phyloP scores from a whole-genome alignment of 345 rosid species.

The Jatropha curcas region DNA sequence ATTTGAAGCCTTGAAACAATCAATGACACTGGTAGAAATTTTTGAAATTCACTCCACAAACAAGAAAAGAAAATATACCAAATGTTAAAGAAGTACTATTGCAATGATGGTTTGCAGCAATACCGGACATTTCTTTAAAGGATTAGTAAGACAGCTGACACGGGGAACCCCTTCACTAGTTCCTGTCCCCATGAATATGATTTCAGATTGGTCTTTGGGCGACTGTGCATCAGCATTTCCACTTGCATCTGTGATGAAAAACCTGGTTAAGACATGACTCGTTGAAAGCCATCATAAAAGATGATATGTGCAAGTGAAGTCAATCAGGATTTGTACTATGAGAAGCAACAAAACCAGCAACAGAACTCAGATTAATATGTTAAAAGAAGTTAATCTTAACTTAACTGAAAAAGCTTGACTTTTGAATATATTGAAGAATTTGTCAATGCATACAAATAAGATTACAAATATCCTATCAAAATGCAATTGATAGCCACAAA shows the following conservation, averaged over 20 bases:
- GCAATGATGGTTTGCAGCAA: slow-evolving; percentile 3
- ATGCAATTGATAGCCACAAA: not conserved
- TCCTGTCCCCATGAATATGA: slow-evolving; percentile 84
- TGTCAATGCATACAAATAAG: not conserved
- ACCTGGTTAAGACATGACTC: slow-evolving; percentile 13
- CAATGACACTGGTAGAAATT: not conserved
- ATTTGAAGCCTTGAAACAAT: slow-evolving; percentile 13
- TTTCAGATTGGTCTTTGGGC: slow-evolving; percentile 54
- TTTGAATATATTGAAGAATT: not conserved
- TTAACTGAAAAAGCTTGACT: too few relatives aligned
- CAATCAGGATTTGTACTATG: not conserved
- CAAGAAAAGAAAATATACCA: not conserved
- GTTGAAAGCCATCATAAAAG: not conserved
- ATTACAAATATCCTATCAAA: not conserved
- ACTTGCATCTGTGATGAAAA: slow-evolving; percentile 42
- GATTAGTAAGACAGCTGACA: slow-evolving; percentile 86
- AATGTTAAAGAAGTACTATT: not conserved
- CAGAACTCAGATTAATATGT: too few relatives aligned
- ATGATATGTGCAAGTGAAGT: slow-evolving; percentile 1
- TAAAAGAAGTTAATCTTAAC: too few relatives aligned
- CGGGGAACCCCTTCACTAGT: slow-evolving; percentile 98
- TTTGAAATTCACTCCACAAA: slow-evolving; percentile 3
- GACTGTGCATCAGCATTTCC: slow-evolving; percentile 27
- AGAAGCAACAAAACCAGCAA: not conserved
- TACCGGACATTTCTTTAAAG: slow-evolving; percentile 79